A percentile compares a stretch with the other conserved stretches of the same genome.
Evolutionary conservation across 2,329 filamentous ascomycete species (phyloP).

Genomic region (Podosphaera fusca): DNA sequence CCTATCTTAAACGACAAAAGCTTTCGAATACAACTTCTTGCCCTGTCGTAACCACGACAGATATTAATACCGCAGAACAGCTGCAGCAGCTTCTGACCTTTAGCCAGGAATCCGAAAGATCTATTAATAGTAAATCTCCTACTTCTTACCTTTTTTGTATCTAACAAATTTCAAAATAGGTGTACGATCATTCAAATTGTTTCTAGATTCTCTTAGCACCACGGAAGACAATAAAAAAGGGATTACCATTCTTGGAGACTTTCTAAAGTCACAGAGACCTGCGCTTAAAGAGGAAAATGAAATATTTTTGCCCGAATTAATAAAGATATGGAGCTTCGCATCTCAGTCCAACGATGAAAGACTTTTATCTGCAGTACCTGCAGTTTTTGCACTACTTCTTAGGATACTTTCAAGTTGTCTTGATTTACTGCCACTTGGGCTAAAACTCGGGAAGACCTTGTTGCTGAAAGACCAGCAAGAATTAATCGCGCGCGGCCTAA

Average conservation of each 20-base stretch:
- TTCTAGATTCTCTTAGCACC: conserved; percentile 42
- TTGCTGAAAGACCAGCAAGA: conserved; percentile 63
- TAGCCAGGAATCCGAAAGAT: conserved; percentile 42
- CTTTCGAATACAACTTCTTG: conserved; percentile 21
- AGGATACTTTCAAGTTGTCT: conserved; percentile 53
- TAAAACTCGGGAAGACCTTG: conserved; percentile 59
- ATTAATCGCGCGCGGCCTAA: conserved; percentile 55
- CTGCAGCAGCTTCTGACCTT: conserved; percentile 46
- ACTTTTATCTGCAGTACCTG: conserved; percentile 57
- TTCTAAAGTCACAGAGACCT: conserved; percentile 34
- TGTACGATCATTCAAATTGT: conserved; percentile 43
- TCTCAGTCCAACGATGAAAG: conserved; percentile 58
- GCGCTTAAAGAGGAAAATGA: conserved; percentile 27
- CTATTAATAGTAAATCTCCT: conserved; percentile 34
- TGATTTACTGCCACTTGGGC: conserved; percentile 51
- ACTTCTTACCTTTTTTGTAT: not conserved
- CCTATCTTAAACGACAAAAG: conserved; percentile 17
- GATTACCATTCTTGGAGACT: conserved; percentile 42
- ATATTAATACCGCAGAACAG: conserved; percentile 39
- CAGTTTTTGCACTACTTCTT: conserved; percentile 60
- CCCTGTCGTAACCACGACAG: conserved; percentile 23
- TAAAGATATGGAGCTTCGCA: conserved; percentile 74
- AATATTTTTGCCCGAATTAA: conserved; percentile 52
- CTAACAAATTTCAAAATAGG: conserved; percentile 20
- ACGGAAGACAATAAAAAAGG: conserved; percentile 24